phyloP scores from a whole-genome alignment of 116 monocot species.

The Papilionanthe hybrid region DNA sequence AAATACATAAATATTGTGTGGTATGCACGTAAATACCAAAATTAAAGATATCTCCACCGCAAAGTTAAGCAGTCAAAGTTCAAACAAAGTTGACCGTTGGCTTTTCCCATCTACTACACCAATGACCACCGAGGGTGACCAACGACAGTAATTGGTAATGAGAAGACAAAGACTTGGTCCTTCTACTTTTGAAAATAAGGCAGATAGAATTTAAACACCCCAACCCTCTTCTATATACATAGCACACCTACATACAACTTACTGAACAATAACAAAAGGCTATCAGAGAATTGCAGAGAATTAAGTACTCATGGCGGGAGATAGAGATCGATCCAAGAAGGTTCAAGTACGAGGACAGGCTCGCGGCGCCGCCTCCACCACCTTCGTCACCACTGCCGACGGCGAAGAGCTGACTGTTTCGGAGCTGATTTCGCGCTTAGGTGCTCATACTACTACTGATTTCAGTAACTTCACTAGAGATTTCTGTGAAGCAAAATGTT shows the following conservation, averaged over 20 bases:
- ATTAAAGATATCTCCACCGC: too few relatives aligned
- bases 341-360: background rate
- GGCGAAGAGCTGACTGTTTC: conserved; percentile 6
- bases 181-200: background rate
- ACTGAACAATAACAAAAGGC: background rate
- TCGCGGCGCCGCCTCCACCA: background rate
- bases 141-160: background rate
- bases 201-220: background rate
- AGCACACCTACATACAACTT: background rate
- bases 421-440: conserved; percentile 7
- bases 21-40: too few relatives aligned
- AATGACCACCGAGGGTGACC: background rate
- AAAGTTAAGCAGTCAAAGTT: conserved; percentile 1
- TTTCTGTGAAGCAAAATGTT: too few relatives aligned
- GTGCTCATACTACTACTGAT: background rate
- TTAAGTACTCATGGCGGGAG: background rate
- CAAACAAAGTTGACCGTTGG: background rate
- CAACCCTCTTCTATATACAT: background rate
- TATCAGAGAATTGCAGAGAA: background rate
- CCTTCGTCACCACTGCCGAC: background rate
- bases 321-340: background rate
- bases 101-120: background rate
- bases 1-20: too few relatives aligned
- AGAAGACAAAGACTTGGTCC: conserved; percentile 2
- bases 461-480: too few relatives aligned